Percentiles rank a stretch among this genome's conserved stretches.
phyloP scores from a whole-genome alignment of 2,329 filamentous ascomycete genomes.

The Lasiodiplodia sp. region DNA sequence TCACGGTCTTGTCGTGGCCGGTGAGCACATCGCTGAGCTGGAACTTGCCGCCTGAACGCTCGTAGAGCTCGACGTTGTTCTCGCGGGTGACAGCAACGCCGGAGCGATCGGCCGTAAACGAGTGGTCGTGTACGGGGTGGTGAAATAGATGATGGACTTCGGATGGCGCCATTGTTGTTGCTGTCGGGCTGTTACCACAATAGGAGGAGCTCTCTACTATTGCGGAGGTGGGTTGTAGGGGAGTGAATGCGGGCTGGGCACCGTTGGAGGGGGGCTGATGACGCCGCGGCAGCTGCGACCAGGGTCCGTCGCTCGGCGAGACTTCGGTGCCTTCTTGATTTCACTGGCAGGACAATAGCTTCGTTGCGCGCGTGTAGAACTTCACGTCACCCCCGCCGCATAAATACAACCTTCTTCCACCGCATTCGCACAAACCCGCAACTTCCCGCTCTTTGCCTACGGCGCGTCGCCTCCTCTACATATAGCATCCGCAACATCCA shows the following conservation, averaged over 20 bases:
- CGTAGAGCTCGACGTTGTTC: conserved; percentile 88
- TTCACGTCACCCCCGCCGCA: background rate
- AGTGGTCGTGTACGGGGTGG: conserved; percentile 94
- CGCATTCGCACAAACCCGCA: background rate
- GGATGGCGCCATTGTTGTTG: conserved; percentile 75
- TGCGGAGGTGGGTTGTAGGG: conserved; percentile 33
- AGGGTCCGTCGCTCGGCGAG: conserved; percentile 20
- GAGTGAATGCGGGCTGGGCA: background rate
- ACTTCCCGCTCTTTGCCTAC: background rate
- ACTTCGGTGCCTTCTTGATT: conserved; percentile 15
- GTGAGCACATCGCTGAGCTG: conserved; percentile 90
- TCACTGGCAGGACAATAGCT: conserved; percentile 5
- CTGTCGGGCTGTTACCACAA: conserved; percentile 53
- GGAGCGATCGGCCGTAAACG: conserved; percentile 90
- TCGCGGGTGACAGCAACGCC: conserved; percentile 92
- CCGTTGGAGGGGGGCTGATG: conserved; percentile 22
- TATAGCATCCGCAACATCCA: background rate
- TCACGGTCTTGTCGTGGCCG: conserved; percentile 96
- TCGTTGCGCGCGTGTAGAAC: background rate
- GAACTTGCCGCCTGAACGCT: conserved; percentile 75
- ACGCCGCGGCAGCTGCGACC: conserved; percentile 21
- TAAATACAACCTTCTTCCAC: background rate
- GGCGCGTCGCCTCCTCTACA: background rate
- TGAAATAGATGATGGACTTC: conserved; percentile 98
- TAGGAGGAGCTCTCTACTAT: conserved; percentile 99